A percentile compares a stretch with the other conserved stretches of the same genome.
Conservation (phyloP, 148 eudicot genomes). For the Bassia scoparia region DNA sequence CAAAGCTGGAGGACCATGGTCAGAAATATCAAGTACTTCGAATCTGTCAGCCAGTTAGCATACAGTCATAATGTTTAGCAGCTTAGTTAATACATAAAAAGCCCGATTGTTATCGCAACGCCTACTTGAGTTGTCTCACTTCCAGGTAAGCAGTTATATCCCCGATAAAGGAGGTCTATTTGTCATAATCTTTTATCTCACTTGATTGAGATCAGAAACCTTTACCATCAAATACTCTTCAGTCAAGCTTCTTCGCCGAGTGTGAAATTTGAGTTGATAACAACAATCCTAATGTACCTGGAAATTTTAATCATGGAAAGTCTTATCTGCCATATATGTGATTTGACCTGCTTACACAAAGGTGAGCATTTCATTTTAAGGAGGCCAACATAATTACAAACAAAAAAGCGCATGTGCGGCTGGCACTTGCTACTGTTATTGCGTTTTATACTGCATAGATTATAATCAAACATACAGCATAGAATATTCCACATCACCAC, state of each 20-base stretch:
- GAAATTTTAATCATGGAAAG: conserved; percentile 64
- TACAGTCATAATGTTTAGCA: neutral
- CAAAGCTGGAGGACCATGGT: neutral
- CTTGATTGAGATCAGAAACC: conserved; percentile 46
- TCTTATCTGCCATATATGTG: conserved; percentile 67
- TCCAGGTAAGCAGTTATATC: conserved; percentile 85
- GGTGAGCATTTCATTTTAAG: neutral
- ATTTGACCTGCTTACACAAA: conserved; percentile 52
- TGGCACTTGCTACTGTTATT: conserved; percentile 3
- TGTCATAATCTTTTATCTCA: conserved; percentile 76
- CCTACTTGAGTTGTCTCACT: conserved; percentile 40
- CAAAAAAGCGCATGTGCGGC: neutral
- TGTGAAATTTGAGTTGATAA: neutral
- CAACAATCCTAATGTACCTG: conserved; percentile 38
- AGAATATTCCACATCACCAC: conserved; percentile 25
- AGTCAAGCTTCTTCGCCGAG: conserved; percentile 17
- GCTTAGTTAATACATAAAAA: conserved; percentile 12
- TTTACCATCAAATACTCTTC: conserved; percentile 10
- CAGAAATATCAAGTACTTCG: neutral
- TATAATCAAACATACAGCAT: conserved; percentile 33
- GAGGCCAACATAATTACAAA: neutral
- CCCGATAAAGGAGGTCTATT: conserved; percentile 65
- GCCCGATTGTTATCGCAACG: conserved; percentile 11
- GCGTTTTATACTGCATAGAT: neutral
- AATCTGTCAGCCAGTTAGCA: neutral